These are phyloP conservation scores for Saccharum hybrid DNA, from an alignment of 202 grass and related monocot species.

Conservation along the genomic window DNA sequence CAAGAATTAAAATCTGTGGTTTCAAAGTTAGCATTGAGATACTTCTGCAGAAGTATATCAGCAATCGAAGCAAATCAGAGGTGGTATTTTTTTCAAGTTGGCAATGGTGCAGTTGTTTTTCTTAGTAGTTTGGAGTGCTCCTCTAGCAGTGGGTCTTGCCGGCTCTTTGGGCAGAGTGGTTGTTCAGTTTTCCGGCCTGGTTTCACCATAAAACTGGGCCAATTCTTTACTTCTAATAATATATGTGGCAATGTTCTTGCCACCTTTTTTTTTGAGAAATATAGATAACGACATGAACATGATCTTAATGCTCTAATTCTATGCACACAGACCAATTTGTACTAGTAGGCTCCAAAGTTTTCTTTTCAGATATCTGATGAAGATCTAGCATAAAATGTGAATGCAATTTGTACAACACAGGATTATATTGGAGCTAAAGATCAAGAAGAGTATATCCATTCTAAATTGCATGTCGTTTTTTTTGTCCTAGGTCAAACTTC, in stretches of 20 bases:
- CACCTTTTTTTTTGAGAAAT: neutral
- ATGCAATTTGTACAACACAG: constrained; percentile 4
- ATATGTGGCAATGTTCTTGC: neutral
- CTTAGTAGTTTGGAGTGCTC: neutral
- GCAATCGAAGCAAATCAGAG: neutral
- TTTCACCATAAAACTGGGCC: neutral
- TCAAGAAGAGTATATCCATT: neutral
- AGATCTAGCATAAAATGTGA: constrained; percentile 5
- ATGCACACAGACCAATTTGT: constrained; percentile 15
- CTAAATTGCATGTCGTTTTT: neutral
- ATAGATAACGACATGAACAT: constrained; percentile 4
- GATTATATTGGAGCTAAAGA: neutral
- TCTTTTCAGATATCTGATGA: constrained; percentile 10
- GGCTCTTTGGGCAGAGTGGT: neutral
- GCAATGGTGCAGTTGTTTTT: neutral
- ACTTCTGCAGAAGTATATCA: constrained; percentile 20
- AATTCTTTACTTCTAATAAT: neutral
- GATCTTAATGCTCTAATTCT: neutral
- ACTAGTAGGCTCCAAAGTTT: neutral
- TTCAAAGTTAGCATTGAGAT: constrained; percentile 63
- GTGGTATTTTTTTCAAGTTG: neutral
- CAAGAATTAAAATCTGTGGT: constrained; percentile 96
- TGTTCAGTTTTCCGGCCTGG: neutral
- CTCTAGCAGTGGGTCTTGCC: neutral
- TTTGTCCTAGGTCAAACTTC: neutral